phyloP scores from a whole-genome alignment of 1,284 basidiomycete genomes.

The Flammula alnicola region DNA sequence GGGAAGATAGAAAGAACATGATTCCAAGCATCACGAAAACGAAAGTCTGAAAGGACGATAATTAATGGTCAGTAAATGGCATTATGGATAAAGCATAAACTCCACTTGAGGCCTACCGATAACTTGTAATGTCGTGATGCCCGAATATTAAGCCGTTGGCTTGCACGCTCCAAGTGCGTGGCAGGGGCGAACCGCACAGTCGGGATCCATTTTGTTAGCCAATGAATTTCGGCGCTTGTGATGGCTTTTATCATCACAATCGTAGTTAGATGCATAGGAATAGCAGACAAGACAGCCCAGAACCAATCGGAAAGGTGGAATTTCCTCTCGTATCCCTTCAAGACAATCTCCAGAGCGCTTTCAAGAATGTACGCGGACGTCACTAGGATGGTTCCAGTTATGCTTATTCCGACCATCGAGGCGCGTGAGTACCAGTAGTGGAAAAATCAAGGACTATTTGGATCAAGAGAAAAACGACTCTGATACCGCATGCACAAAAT shows the following conservation, averaged over 20 bases:
- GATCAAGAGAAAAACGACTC: constrained; percentile 4
- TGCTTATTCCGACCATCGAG: constrained; percentile 30
- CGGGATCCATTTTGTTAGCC: constrained; percentile 28
- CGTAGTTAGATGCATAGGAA: constrained; percentile 13
- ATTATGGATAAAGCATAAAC: neutral
- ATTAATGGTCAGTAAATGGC: neutral
- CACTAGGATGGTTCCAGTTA: constrained; percentile 23
- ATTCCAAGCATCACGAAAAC: neutral
- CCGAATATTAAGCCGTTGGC: constrained; percentile 26
- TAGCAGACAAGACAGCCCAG: neutral
- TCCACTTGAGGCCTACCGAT: constrained; percentile 7
- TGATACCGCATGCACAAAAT: neutral
- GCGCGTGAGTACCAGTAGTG: constrained; percentile 36
- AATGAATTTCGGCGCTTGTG: constrained; percentile 19
- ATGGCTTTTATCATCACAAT: constrained; percentile 28
- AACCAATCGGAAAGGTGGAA: constrained; percentile 12
- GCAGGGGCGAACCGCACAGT: constrained; percentile 15
- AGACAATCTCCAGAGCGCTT: constrained; percentile 8
- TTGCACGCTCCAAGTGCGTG: constrained; percentile 31
- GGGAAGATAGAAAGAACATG: constrained; percentile 5
- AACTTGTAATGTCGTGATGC: constrained; percentile 3
- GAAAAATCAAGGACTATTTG: constrained; percentile 19
- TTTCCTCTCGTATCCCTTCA: constrained; percentile 4
- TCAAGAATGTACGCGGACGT: constrained; percentile 9
- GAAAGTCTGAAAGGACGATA: neutral